Percentiles rank a stretch among this genome's conserved stretches.
Evolutionary conservation across 768 basidiomycete species (phyloP).

Genomic region (Leccinum olivaceopallidum): DNA sequence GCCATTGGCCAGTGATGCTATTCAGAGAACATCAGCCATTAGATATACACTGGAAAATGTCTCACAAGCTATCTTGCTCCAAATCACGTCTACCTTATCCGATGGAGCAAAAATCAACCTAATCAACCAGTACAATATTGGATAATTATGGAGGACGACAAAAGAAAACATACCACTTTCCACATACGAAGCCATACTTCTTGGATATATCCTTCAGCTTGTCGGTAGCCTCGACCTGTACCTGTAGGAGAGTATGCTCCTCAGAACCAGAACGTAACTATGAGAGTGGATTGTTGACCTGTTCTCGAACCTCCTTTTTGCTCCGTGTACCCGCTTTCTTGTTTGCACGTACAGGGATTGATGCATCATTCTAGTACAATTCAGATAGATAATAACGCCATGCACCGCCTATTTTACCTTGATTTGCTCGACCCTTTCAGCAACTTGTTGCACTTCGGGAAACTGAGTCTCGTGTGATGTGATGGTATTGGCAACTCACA

Average conservation of each 20-base stretch:
- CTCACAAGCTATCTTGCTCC: conserved; percentile 63
- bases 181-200: conserved; percentile 51
- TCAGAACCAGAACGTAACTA: background rate
- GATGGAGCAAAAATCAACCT: conserved; percentile 69
- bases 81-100: conserved; percentile 63
- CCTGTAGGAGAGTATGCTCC: conserved; percentile 36
- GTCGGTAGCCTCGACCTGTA: conserved; percentile 56
- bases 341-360: conserved; percentile 65
- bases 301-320: conserved; percentile 74
- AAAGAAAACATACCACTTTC: conserved; percentile 59
- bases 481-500: conserved; percentile 33
- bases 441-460: conserved; percentile 49
- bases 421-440: conserved; percentile 58
- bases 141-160: background rate
- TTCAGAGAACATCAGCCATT: background rate
- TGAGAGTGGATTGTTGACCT: conserved; percentile 38
- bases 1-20: conserved; percentile 67
- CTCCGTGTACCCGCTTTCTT: conserved; percentile 74
- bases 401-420: conserved; percentile 40
- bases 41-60: background rate
- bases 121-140: background rate
- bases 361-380: conserved; percentile 53
- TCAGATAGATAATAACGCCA: conserved; percentile 2
- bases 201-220: conserved; percentile 61
- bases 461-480: background rate